Evolutionary conservation across 2,329 filamentous ascomycete genomes (phyloP), one percentile per base, ranked within the genome.

Genomic region (Exophiala bonariae): DNA sequence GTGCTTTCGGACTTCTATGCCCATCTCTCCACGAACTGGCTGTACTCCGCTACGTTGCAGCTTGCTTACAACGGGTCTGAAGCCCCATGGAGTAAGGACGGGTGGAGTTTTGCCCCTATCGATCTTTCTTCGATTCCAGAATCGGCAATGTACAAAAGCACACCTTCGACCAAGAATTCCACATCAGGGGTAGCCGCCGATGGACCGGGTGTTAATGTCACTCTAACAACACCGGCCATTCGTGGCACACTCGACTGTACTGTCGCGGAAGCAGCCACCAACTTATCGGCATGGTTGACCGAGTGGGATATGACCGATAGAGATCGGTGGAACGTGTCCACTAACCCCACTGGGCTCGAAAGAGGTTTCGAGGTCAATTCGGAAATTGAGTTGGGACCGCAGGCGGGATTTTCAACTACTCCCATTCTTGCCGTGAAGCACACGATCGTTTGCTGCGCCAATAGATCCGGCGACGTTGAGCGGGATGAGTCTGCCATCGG

Each of bases 81-180:
- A 16, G 57, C 58, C 1, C 22, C 20, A 4, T 62, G 59, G 59
- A 60, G 56, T 32, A 49, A 38, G 9, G 52, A 62, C 34, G 56
- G 55, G 1, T 61, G 56, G 59, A 58, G 56, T 22, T 62, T 62
- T 37, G 55, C 59, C 18, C 60, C 59, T 17, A n/a, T 60, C 9
- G 32, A 46, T 30, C 16, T 49, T 8, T 30, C 47, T 3, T 13
- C 19, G 1, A 16, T 47, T 7, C 9, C 22, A 13, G 43, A 38
- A 4, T 36, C 32, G 4, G n/a, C n/a, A 3, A 44, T 38, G 31
- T 39, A 30, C 32, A 30, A 23, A 17, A 26, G 26, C 11, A 44
- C 36, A 23, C 19, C 38, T 2, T 33, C 23, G 3, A 41, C 30
- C 8, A 35, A 41, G 22, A 37, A 13, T 19, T 18, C 30, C 9